phyloP scores from a whole-genome alignment of 345 rosid genomes.

The Kandelia obovata region DNA sequence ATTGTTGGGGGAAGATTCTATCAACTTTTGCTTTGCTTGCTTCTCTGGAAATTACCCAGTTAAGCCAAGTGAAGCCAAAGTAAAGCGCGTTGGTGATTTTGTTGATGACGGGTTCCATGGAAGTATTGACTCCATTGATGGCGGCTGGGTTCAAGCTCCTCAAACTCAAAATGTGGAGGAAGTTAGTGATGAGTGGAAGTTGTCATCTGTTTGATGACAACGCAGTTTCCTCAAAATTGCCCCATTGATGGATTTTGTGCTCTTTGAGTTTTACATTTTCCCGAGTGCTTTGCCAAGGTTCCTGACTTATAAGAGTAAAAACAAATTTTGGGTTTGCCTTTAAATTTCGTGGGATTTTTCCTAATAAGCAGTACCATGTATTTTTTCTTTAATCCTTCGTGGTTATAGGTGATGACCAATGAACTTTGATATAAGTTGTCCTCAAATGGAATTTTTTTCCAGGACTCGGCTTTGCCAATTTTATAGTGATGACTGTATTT shows the following conservation, averaged over 20 bases:
- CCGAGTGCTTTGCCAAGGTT: slow-evolving; percentile 1
- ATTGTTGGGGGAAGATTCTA: slow-evolving; percentile 50
- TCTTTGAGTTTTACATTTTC: not conserved
- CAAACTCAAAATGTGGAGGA: slow-evolving; percentile 17
- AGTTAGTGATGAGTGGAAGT: slow-evolving; percentile 10
- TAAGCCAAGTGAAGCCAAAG: slow-evolving; percentile 66
- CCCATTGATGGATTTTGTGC: slow-evolving; percentile 4
- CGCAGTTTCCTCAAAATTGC: not conserved
- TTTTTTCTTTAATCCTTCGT: not conserved
- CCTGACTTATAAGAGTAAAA: not conserved
- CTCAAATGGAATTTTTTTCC: not conserved
- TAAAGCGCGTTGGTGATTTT: slow-evolving; percentile 82
- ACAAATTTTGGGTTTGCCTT: slow-evolving; percentile 21
- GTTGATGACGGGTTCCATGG: slow-evolving; percentile 85
- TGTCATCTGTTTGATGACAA: slow-evolving; percentile 20
- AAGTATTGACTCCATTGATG: slow-evolving; percentile 59
- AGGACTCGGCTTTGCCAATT: not conserved
- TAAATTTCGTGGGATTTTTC: slow-evolving; percentile 7
- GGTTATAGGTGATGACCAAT: not conserved
- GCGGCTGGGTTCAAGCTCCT: slow-evolving; percentile 72
- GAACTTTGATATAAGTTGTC: not conserved
- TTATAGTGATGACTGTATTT: too few species aligned
- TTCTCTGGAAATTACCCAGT: slow-evolving; percentile 93
- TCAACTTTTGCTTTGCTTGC: slow-evolving; percentile 82
- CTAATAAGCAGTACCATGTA: not conserved